phyloP scores from a whole-genome alignment of 192 early-diverging fungal genomes.

The Umbelopsis isabellina region DNA sequence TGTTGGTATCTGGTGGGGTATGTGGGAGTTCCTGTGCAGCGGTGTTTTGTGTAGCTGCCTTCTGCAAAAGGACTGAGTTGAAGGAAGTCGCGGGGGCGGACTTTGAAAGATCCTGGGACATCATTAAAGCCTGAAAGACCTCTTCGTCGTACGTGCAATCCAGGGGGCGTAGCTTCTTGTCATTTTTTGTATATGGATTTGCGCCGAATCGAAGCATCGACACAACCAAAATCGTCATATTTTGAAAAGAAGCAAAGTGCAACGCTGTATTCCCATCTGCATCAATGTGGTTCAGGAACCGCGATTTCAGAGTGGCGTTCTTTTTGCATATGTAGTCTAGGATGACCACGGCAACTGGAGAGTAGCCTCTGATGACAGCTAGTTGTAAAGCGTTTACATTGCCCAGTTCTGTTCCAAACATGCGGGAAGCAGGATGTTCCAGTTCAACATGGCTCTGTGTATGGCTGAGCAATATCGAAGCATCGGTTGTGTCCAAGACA shows the following conservation, averaged over 20 bases:
- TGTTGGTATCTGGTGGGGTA: slow-evolving; percentile 2
- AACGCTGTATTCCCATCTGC: slow-evolving; percentile 29
- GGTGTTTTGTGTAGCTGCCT: not conserved
- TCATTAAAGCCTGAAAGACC: not conserved
- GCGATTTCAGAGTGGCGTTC: not conserved
- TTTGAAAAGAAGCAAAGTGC: slow-evolving; percentile 26
- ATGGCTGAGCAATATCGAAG: not conserved
- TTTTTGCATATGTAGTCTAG: slow-evolving; percentile 14
- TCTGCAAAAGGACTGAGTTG: slow-evolving; percentile 2
- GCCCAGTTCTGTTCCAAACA: slow-evolving; percentile 25
- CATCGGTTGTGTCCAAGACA: not conserved
- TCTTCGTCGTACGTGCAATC: slow-evolving; percentile 11
- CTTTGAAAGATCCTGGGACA: not conserved
- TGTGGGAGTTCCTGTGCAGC: not conserved
- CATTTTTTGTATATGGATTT: slow-evolving; percentile 12
- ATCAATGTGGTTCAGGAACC: slow-evolving; percentile 34
- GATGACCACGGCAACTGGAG: slow-evolving; percentile 15
- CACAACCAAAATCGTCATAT: slow-evolving; percentile 19
- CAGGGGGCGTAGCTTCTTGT: not conserved
- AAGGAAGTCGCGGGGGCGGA: not conserved
- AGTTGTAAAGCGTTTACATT: slow-evolving; percentile 39
- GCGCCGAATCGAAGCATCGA: slow-evolving; percentile 26
- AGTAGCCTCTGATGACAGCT: slow-evolving; percentile 15
- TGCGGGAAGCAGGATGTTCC: not conserved
- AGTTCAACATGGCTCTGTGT: not conserved